Percentiles rank a stretch among this genome's conserved stretches.
These are phyloP conservation scores for Sporisorium graminicola DNA, from an alignment of 1,284 basidiomycete species.

Conservation along the genomic window DNA sequence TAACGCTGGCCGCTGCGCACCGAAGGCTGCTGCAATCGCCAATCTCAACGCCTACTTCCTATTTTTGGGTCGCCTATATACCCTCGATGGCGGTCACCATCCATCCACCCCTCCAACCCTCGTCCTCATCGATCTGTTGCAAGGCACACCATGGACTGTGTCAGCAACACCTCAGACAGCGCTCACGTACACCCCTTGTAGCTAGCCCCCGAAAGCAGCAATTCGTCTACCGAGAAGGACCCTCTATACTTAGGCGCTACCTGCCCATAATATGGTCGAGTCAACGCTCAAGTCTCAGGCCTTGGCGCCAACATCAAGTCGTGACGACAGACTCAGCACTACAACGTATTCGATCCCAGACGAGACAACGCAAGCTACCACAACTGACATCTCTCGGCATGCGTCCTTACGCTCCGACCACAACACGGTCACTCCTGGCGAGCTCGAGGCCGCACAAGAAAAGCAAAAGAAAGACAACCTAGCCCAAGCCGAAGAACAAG, in stretches of 20 bases:
- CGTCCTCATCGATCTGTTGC: background rate
- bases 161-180: background rate
- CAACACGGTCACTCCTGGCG: background rate
- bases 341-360: background rate
- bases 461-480: slow-evolving; percentile 1
- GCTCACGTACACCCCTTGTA: background rate
- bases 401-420: slow-evolving; percentile 2
- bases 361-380: slow-evolving; percentile 4
- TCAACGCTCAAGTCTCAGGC: background rate
- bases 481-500: slow-evolving; percentile 9
- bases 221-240: background rate
- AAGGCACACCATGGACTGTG: background rate
- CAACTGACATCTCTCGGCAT: slow-evolving; percentile 18
- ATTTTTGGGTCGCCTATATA: background rate
- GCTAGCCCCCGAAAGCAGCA: background rate
- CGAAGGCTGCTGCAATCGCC: background rate
- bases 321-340: background rate
- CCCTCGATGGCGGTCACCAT: background rate
- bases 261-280: background rate
- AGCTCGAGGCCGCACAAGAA: slow-evolving; percentile 24
- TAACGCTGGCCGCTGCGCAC: background rate
- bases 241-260: background rate
- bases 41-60: background rate
- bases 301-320: slow-evolving; percentile 1
- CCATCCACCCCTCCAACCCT: background rate